Percentiles rank a stretch among this genome's conserved stretches.
Conservation (phyloP, 345 rosid genomes). For the Salix arbutifolia region DNA sequence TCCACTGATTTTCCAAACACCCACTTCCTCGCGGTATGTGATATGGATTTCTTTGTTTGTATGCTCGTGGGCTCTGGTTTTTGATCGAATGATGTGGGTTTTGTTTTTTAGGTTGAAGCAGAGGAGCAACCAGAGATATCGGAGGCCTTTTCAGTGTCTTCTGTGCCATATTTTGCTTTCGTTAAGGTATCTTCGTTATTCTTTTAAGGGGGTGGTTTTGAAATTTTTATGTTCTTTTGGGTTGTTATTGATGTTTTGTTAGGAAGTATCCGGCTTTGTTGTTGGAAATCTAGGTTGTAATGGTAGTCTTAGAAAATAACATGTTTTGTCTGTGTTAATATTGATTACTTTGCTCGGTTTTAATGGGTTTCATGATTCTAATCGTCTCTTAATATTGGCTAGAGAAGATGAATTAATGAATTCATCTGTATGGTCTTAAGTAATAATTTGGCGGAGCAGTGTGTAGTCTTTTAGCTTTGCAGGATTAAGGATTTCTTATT, state of each 20-base stretch:
- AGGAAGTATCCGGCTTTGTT: background rate
- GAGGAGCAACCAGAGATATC: constrained; percentile 94
- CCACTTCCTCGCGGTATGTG: constrained; percentile 66
- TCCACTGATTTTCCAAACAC: constrained; percentile 82
- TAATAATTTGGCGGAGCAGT: background rate
- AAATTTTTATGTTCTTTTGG: background rate
- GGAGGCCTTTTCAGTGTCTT: constrained; percentile 74
- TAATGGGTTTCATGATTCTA: background rate
- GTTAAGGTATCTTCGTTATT: constrained; percentile 50
- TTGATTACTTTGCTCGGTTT: background rate
- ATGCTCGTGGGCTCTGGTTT: too few species aligned
- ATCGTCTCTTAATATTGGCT: background rate
- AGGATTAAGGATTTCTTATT: background rate
- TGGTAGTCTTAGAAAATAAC: background rate
- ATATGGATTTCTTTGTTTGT: background rate
- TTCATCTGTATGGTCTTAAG: background rate
- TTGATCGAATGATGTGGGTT: background rate
- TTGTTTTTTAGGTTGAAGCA: constrained; percentile 71
- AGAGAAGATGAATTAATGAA: background rate
- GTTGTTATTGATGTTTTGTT: background rate
- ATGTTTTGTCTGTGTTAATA: background rate
- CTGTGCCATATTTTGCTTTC: constrained; percentile 85
- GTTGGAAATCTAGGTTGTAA: background rate
- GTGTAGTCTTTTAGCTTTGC: too few species aligned
- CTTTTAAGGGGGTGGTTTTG: background rate